Evolutionary conservation across 2,329 filamentous ascomycete genomes (phyloP).

Genomic region (Verticillium isaacii): DNA sequence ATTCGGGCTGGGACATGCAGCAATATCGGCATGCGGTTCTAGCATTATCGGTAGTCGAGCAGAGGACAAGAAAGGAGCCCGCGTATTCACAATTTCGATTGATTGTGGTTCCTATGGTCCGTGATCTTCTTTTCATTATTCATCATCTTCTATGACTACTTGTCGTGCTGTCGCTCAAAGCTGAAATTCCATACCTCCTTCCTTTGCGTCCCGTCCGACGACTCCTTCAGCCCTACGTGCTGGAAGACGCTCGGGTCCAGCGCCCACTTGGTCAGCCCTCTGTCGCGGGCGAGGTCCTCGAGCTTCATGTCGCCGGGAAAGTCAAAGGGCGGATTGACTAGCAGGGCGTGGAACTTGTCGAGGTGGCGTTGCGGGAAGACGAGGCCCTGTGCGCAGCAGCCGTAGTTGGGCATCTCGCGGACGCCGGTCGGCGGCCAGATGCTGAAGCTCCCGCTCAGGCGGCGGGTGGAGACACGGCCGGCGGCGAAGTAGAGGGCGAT

Average conservation of each 20-base stretch:
- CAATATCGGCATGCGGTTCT: no score
- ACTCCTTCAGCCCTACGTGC: constrained; percentile 27
- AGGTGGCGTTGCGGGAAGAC: constrained; percentile 27
- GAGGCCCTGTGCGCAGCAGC: constrained; percentile 32
- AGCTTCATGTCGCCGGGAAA: constrained; percentile 29
- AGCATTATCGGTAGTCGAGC: no score
- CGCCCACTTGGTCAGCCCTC: constrained; percentile 27
- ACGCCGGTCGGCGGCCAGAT: constrained; percentile 14
- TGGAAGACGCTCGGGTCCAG: constrained; percentile 31
- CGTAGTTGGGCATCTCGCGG: constrained; percentile 30
- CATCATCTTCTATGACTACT: not conserved
- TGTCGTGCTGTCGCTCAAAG: constrained; percentile 18
- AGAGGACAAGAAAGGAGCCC: no score
- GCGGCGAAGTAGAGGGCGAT: constrained; percentile 24
- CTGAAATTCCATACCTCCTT: constrained; percentile 31
- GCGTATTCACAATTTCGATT: not conserved
- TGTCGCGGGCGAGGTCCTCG: constrained; percentile 25
- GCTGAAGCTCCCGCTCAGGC: constrained; percentile 20
- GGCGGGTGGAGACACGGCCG: constrained; percentile 20
- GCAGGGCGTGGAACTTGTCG: constrained; percentile 17
- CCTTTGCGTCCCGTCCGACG: constrained; percentile 19
- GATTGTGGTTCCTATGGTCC: not conserved
- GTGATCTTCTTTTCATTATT: no score
- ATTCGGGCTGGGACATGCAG: no score
- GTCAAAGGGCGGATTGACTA: constrained; percentile 24